phyloP scores from a whole-genome alignment of 495 filamentous ascomycete genomes.

The Penicillium herquei region DNA sequence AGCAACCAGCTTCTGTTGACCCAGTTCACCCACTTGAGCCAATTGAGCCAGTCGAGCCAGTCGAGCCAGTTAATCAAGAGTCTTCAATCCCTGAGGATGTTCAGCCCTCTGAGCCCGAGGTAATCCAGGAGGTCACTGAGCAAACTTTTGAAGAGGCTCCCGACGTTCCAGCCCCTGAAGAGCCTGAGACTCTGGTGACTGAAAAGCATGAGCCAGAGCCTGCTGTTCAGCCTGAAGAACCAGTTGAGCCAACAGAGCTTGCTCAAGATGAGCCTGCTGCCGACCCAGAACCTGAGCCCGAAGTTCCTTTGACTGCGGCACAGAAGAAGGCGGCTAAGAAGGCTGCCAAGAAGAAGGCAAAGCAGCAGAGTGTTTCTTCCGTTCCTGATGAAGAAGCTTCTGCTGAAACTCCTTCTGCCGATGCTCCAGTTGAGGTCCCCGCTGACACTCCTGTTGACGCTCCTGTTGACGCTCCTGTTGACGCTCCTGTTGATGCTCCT shows the following conservation, averaged over 20 bases:
- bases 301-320: constrained; percentile 21
- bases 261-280: constrained; percentile 8
- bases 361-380: constrained; percentile 17
- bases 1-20: constrained; percentile 17
- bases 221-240: not conserved
- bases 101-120: constrained; percentile 7
- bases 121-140: constrained; percentile 3
- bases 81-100: constrained; percentile 23
- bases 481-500: too few relatives aligned
- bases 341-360: constrained; percentile 35
- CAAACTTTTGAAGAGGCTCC: constrained; percentile 7
- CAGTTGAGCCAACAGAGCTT: constrained; percentile 11
- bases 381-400: constrained; percentile 17
- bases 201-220: constrained; percentile 13
- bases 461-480: too few relatives aligned
- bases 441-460: not conserved
- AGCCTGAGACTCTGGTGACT: constrained; percentile 4
- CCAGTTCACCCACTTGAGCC: too few relatives aligned
- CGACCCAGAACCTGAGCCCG: constrained; percentile 15
- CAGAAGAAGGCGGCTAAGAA: constrained; percentile 43
- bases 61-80: constrained; percentile 15
- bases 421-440: not conserved
- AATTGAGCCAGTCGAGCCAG: too few relatives aligned
- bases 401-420: constrained; percentile 4
- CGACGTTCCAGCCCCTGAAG: not conserved